Evolutionary conservation across 75 land plant species (phyloP), one percentile per base, ranked within the genome.

Genomic region (Pinus albicaulis): DNA sequence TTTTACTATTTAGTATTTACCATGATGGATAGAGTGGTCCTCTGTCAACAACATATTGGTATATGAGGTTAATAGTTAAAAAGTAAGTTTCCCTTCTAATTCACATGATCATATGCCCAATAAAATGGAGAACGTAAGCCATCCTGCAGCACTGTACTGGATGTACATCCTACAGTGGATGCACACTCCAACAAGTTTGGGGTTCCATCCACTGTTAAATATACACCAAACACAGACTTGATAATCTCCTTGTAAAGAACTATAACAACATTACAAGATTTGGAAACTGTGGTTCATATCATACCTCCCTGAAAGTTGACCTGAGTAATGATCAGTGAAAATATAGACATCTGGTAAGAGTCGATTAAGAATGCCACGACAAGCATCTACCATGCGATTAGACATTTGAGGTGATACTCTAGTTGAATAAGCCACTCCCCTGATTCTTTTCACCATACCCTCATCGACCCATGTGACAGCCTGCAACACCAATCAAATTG

Each of bases 361-460:
- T 14, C 69, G 76, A 77, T 98, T 98, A 36, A 98, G 86, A 31
- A 98, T 82, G 24, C 94, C 96, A 73, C 98, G 94, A 72, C 92
- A 96, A 26, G 94, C 78, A 81, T 89, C 80, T 24, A 89, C 87
- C 96, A 98, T 93, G 2, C 82, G 78, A 55, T 91, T 88, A 60
- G 87, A 83, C 90, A 91, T 81, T 63, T 95, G 90, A 60, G 94
- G 85, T 44, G 98, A 88, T 26, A 93, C 92, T 61, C 86, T 85
- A 13, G 92, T 88, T 17, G 99, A 91, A 64, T 91, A 98, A 17
- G 90, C 80, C 61, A 93, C 88, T 38, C 99, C 98, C 74, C 99
- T 80, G 34, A 98, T 92, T 25, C 96, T 86, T 77, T 95, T 98
- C 77, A 95, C 98, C 96, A 95, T 88, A 23, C 99, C 99, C 65